phyloP scores from a whole-genome alignment of 139 green algal genomes.

The Micromonas commoda region DNA sequence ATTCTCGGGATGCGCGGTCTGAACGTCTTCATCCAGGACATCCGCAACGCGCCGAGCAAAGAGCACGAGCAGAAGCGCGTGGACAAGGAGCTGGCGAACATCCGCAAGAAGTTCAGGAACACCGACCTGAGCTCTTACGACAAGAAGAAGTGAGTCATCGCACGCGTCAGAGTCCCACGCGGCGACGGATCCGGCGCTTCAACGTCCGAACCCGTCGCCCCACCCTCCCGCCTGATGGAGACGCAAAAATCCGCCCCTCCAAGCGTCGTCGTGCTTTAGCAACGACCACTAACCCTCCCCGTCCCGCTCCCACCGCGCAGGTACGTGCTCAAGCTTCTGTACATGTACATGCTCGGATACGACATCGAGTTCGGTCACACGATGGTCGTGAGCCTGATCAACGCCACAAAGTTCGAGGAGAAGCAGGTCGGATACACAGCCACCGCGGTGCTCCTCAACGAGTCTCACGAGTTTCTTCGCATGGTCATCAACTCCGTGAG shows the following conservation, averaged over 20 bases:
- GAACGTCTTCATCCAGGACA: constrained; percentile 84
- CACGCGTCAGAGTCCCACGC: background rate
- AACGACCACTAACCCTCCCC: background rate
- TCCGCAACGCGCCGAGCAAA: constrained; percentile 78
- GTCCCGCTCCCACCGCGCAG: background rate
- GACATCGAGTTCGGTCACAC: constrained; percentile 98
- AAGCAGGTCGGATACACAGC: constrained; percentile 98
- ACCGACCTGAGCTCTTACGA: constrained; percentile 74
- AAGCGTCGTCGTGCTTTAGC: background rate
- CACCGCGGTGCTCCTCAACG: constrained; percentile 78
- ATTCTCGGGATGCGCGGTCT: constrained; percentile 39
- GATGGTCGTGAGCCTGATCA: constrained; percentile 91
- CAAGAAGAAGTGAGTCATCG: constrained; percentile 68
- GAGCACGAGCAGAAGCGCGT: constrained; percentile 79
- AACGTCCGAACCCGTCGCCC: background rate
- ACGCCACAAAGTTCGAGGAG: constrained; percentile 86
- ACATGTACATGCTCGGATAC: constrained; percentile 98
- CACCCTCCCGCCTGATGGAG: background rate
- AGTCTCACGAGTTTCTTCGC: constrained; percentile 93
- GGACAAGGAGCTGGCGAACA: constrained; percentile 97
- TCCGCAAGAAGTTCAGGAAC: constrained; percentile 86
- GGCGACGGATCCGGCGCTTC: background rate
- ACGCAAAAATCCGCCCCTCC: background rate
- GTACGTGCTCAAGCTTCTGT: constrained; percentile 99
- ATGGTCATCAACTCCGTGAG: constrained; percentile 94